Conservation (phyloP, 352 stramenopile species). For the Discostella stelligera region DNA sequence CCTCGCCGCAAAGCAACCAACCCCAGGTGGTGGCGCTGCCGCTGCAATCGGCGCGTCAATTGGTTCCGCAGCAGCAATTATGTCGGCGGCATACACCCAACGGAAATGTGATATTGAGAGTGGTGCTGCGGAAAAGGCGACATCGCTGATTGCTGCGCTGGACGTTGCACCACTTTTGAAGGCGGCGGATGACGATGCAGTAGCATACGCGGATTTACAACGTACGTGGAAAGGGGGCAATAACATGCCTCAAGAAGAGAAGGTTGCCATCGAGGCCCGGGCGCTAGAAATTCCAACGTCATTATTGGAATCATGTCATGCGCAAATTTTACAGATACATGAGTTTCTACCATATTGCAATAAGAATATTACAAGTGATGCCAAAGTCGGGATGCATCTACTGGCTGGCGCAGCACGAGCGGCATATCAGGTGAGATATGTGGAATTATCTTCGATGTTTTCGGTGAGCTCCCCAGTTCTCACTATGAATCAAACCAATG, state of each 20-base stretch:
- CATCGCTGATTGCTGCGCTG: constrained; percentile 46
- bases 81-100: constrained; percentile 77
- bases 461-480: background rate
- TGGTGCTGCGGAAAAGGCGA: constrained; percentile 57
- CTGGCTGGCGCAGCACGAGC: constrained; percentile 75
- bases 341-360: constrained; percentile 81
- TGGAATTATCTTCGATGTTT: constrained; percentile 2
- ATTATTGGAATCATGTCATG: constrained; percentile 72
- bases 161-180: constrained; percentile 29
- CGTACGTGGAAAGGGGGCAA: constrained; percentile 75
- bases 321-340: constrained; percentile 60
- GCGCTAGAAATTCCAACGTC: constrained; percentile 67
- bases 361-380: constrained; percentile 79
- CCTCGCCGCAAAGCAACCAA: constrained; percentile 72
- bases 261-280: constrained; percentile 59
- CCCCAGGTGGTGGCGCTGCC: constrained; percentile 73
- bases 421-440: constrained; percentile 60
- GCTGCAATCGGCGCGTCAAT: constrained; percentile 71
- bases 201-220: constrained; percentile 78
- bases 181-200: constrained; percentile 73
- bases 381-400: constrained; percentile 80
- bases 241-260: constrained; percentile 58
- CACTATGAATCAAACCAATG: background rate
- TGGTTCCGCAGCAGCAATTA: constrained; percentile 63
- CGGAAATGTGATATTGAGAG: constrained; percentile 76